Conservation (phyloP, 371 early-diverging fungal species). For the Ordospora colligata region DNA sequence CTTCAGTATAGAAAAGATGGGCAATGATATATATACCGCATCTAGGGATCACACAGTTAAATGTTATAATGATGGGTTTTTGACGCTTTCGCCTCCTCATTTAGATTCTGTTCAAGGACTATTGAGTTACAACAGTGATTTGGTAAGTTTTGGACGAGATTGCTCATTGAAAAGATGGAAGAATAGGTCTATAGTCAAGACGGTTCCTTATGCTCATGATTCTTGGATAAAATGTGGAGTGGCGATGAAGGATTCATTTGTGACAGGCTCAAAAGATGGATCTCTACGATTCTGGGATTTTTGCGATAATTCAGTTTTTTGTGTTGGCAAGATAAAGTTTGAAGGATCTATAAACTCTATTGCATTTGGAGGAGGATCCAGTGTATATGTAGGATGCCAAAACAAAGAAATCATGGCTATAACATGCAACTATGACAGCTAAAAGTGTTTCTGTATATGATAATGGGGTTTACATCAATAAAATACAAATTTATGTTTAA, state of each 20-base stretch:
- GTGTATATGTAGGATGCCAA: conserved; percentile 27
- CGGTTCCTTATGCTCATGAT: conserved; percentile 49
- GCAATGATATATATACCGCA: conserved; percentile 18
- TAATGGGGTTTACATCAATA: too few relatives aligned
- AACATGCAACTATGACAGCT: neutral
- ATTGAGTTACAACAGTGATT: conserved; percentile 9
- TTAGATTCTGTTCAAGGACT: conserved; percentile 35
- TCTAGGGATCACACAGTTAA: conserved; percentile 47
- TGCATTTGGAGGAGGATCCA: neutral
- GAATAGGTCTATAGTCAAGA: conserved; percentile 18
- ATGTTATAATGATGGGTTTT: neutral
- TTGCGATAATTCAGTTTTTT: conserved; percentile 18
- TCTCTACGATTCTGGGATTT: conserved; percentile 41
- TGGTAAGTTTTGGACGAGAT: conserved; percentile 38
- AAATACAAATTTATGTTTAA: too few relatives aligned
- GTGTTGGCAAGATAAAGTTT: conserved; percentile 19
- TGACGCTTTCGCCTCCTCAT: conserved; percentile 33
- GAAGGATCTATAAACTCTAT: conserved; percentile 18
- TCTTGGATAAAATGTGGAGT: conserved; percentile 36
- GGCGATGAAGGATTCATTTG: conserved; percentile 23
- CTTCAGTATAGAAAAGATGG: conserved; percentile 18
- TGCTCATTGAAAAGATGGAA: conserved; percentile 42
- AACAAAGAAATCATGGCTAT: conserved; percentile 6
- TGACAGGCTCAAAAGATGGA: conserved; percentile 40
- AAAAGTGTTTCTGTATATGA: too few relatives aligned